Base-by-base conservation (phyloP, 176 grass and related monocot genomes). In the Bonia amplexicaulis region DNA sequence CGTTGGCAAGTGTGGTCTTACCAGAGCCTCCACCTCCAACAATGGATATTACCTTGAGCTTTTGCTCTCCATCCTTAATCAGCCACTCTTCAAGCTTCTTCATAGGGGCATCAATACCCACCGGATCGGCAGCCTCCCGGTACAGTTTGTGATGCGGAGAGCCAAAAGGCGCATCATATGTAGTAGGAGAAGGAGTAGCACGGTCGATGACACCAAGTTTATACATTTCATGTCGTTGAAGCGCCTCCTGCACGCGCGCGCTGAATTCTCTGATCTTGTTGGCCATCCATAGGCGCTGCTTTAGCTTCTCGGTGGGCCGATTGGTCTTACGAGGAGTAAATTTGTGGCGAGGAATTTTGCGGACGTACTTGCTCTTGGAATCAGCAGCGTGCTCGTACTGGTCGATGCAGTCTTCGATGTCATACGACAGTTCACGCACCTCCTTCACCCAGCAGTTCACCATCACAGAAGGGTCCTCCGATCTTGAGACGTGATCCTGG, bases 11-110 rank as follows among this genome's bases (percentile, higher is more conserved):
- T 0, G 45, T 84, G 47, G 57, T 85, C 6, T 85, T 85, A 12
- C 82, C 82, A 2, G 68, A 9, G 11, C 82, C 82, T 44, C 12
- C 48, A 53, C 6, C 27, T 69, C 78, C 78, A 40, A 69, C 31
- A 81, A 69, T 53, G 19, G 78, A 68, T 5, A 81, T 31, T 26
- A 81, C 46, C 64, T 69, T 81, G 20, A 80, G 64, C 20, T 42
- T 25, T 17, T 19, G 49, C 3, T 11, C 22, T 19, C 26, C 23
- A 6, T 14, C 37, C 0, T 15, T 61, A 1, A 23, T 3, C 9
- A 82, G 6, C 39, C 9, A 44, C 23, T 3, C 2, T 29, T 23
- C 53, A 72, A 82, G 16, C 39, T 72, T 8, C 7, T 62, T n/a
- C 52, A 9, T 31, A 31, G 9, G 39, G 0, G 0, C 68, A 17